Evolutionary conservation across 2,329 filamentous ascomycete species (phyloP).

Genomic region (Dendryphion nanum): DNA sequence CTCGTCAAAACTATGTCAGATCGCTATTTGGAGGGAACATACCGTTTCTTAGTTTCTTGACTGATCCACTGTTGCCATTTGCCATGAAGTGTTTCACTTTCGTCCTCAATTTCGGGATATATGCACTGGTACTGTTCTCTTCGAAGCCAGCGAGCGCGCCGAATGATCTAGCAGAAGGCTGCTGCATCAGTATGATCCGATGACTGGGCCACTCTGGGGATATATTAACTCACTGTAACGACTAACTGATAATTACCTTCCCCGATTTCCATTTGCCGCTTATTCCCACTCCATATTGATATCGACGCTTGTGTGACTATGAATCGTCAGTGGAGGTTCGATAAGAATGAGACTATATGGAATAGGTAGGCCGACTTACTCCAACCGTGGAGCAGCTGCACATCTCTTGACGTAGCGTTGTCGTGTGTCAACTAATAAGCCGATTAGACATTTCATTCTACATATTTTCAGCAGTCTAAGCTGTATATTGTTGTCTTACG

Average conservation of each 20-base stretch:
- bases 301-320: not conserved
- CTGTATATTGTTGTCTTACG: not conserved
- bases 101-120: slow-evolving; percentile 1
- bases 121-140: not conserved
- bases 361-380: not conserved
- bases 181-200: not conserved
- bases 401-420: not conserved
- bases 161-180: not conserved
- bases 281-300: not conserved
- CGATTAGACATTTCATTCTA: not conserved
- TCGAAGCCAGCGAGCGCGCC: slow-evolving; percentile 1
- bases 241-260: slow-evolving; percentile 1
- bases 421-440: not conserved
- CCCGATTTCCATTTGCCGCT: slow-evolving; percentile 1
- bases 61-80: slow-evolving; percentile 2
- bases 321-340: not conserved
- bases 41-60: not conserved
- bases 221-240: not conserved
- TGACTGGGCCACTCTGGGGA: not conserved
- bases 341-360: not conserved
- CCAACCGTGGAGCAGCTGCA: not conserved
- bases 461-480: not conserved
- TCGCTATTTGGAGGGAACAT: not conserved
- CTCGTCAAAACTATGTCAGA: not conserved
- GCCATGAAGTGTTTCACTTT: not conserved